Evolutionary conservation across 305 asterid genomes (phyloP), one percentile per base, ranked within the genome.

Genomic region (Striga hermonthica): DNA sequence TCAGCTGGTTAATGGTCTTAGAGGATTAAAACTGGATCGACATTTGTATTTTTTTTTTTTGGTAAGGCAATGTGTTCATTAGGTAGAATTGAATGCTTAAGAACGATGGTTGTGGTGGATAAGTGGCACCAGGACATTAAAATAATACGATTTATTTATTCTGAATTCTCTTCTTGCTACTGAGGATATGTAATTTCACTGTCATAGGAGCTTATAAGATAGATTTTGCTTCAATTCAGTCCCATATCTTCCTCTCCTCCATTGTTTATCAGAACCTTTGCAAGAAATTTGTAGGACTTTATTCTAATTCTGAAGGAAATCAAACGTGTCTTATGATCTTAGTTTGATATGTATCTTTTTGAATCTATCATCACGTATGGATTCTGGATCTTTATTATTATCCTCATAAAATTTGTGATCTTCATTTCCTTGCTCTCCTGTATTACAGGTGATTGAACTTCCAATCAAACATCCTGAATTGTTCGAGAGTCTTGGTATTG

Each of bases 81-180:
- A 12, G 50, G 64, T 57, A 55, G 47, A 57, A 14, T n/a, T 59
- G 68, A 14, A 36, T 35, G 55, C 44, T 12, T 15, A 68, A 60
- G 61, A 50, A n/a, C 22, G 55, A 28, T 48, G 53, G 14, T 55
- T 22, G 35, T 14, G 7, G 41, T 54, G 11, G 7, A 60, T 41
- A 65, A 58, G 65, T 38, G 60, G 31, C 48, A 49, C 55, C 5
- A 34, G 50, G 16, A 40, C 61, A 57, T 7, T 59, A 58, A 16
- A 72, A 8, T 5, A 16, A 57, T 16, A 3, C 12, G 16, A 61
- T 34, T 36, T 57, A 22, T 10, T 22, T 9, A 9, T 11, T 31
- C 12, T 4, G 11, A 16, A 6, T 6, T 57, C 9, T 41, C 15
- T 61, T 38, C 1, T 8, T 44, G 47, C 48, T 58, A 7, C 34